Conservation (phyloP, 805 yeast genomes). For the Spathaspora passalidarum region DNA sequence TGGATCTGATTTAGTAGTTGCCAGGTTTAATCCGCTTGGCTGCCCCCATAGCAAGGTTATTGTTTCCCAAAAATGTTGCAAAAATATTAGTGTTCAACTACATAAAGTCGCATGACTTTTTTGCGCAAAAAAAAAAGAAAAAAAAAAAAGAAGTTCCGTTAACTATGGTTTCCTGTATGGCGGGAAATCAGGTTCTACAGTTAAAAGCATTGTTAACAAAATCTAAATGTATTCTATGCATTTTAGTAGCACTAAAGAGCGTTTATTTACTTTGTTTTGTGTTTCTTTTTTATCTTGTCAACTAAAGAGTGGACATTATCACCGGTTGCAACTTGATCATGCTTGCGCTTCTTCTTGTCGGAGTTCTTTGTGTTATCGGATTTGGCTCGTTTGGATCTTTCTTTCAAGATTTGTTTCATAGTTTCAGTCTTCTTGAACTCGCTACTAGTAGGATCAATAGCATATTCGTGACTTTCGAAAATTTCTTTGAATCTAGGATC, state of each 20-base stretch:
- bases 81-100: background rate
- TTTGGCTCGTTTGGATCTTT: slow-evolving; percentile 55
- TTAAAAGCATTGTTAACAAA: too few species aligned
- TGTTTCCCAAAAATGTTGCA: background rate
- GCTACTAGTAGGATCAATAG: slow-evolving; percentile 91
- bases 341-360: slow-evolving; percentile 2
- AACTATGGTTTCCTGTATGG: too few species aligned
- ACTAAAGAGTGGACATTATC: slow-evolving; percentile 36
- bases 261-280: slow-evolving; percentile 11
- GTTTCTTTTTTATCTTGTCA: slow-evolving; percentile 47
- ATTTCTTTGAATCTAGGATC: slow-evolving; percentile 89
- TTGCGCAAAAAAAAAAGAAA: background rate
- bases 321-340: background rate
- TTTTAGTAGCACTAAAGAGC: background rate
- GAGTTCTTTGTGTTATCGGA: background rate
- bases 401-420: slow-evolving; percentile 78
- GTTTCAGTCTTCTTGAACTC: slow-evolving; percentile 85
- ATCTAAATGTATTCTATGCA: background rate
- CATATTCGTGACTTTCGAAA: slow-evolving; percentile 86
- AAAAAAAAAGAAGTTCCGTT: too few species aligned
- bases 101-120: background rate
- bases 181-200: too few species aligned
- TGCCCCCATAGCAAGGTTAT: background rate
- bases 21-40: background rate
- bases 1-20: background rate